Base-by-base conservation (phyloP, 176 grass and related monocot genomes). In the Rhynchospora pubera region DNA sequence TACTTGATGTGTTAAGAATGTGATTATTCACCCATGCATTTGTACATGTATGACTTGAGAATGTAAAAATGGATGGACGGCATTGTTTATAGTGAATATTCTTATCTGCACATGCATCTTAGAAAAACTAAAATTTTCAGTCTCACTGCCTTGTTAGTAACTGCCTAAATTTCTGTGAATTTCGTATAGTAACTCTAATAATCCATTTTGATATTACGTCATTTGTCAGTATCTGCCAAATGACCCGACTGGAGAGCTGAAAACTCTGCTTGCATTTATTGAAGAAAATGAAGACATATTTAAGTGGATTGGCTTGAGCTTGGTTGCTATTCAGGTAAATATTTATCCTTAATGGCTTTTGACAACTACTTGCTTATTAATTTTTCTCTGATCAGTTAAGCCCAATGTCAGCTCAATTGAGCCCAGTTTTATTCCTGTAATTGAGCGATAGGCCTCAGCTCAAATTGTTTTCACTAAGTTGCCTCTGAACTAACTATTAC, bases 161-260 rank as follows among this genome's bases (percentile, higher is more conserved):
- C 10, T 32, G 15, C 28, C 63, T 34, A 14, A 1, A 15, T 66
- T 39, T 66, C 30, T 16, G 32, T 66, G 16, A 66, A 39, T 15
- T 69, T 69, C 9, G 65, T 45, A 61, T 22, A 19, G 58, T 23
- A 45, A 45, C 7, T 44, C 2, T 7, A 69, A 44, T 2, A 24
- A 77, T 32, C 23, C 23, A 56, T 59, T 43, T 84, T 70, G 28
- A 56, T 26, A 57, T 10, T 70, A 44, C 39, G 67, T 75, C 42
- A 67, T 78, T 80, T 62, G 65, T 12, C 88, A 97, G 94, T 87
- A 89, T 68, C 86, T 97, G 85, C 94, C 94, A 56, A 63, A 90
- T 57, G 94, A 97, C 55, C 63, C 88, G 57, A 97, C 91, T 19
- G 90, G 91, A 74, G 90, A 94, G 82, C 86, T 97, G 14, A 50